Evolutionary conservation across 2,329 filamentous ascomycete species (phyloP).

Genomic region (Cyphellophora attinorum): DNA sequence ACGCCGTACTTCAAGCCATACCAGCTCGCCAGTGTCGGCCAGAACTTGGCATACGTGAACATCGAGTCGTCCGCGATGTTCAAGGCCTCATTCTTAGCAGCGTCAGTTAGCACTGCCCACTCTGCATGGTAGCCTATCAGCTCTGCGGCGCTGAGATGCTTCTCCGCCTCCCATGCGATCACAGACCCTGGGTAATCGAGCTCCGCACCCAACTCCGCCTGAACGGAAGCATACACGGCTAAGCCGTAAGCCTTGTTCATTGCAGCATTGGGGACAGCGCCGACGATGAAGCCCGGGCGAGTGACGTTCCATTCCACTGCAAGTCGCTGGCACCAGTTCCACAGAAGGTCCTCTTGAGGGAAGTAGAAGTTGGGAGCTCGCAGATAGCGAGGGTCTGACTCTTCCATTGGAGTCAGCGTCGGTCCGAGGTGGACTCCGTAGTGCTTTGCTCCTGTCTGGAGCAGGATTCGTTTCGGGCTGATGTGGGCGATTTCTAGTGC

Average conservation of each 20-base stretch:
- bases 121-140: slow-evolving; percentile 14
- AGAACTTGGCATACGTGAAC: too few relatives aligned
- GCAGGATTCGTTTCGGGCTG: too few relatives aligned
- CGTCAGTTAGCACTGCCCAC: background rate
- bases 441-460: too few relatives aligned
- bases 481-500: too few relatives aligned
- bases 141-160: slow-evolving; percentile 15
- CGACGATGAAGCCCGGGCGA: slow-evolving; percentile 19
- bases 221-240: slow-evolving; percentile 18
- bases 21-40: too few relatives aligned
- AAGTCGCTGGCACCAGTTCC: background rate
- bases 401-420: slow-evolving; percentile 37
- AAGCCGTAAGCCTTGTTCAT: slow-evolving; percentile 19
- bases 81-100: too few relatives aligned
- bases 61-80: too few relatives aligned
- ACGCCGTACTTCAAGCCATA: too few relatives aligned
- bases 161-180: slow-evolving; percentile 14
- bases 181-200: slow-evolving; percentile 18
- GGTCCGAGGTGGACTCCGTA: too few relatives aligned
- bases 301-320: slow-evolving; percentile 18
- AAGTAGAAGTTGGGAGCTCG: slow-evolving; percentile 48
- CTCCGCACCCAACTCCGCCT: slow-evolving; percentile 14
- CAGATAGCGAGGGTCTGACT: slow-evolving; percentile 32
- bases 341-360: slow-evolving; percentile 41
- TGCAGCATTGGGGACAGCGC: slow-evolving; percentile 19